These are phyloP conservation scores for Neurospora sp. DNA, from an alignment of 495 filamentous ascomycete species.

Conservation along the genomic window DNA sequence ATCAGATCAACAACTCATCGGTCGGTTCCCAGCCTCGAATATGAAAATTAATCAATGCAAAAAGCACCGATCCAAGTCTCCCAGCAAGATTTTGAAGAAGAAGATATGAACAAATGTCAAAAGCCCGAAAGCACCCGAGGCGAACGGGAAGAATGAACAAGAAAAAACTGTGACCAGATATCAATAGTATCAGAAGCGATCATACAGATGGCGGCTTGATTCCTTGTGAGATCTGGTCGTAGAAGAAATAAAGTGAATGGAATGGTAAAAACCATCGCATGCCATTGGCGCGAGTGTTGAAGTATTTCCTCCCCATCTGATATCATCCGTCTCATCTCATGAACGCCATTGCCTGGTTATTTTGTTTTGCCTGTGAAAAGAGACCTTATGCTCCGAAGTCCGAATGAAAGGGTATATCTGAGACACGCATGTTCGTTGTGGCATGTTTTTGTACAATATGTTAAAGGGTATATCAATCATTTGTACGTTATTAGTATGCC, in stretches of 20 bases:
- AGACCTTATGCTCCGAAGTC: background rate
- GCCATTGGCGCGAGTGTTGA: background rate
- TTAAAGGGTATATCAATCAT: background rate
- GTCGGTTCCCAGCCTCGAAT: background rate
- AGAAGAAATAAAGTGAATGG: background rate
- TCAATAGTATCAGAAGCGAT: no score
- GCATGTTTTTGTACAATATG: background rate
- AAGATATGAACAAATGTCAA: conserved; percentile 10
- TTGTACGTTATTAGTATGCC: conserved; percentile 28
- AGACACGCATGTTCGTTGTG: background rate
- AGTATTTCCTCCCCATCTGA: background rate
- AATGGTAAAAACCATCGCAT: conserved; percentile 8
- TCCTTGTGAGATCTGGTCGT: no score
- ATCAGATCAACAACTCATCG: background rate
- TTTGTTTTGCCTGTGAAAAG: background rate
- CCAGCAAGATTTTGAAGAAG: background rate
- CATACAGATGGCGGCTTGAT: no score
- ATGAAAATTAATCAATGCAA: background rate
- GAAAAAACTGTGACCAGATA: background rate
- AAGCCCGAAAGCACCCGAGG: conserved; percentile 15
- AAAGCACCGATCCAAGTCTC: background rate
- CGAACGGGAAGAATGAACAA: conserved; percentile 16
- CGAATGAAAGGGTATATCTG: background rate
- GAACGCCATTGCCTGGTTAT: conserved; percentile 3
- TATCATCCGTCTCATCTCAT: background rate